Base-by-base conservation (phyloP, 495 filamentous ascomycete species). In the Neurospora tetraspora region DNA sequence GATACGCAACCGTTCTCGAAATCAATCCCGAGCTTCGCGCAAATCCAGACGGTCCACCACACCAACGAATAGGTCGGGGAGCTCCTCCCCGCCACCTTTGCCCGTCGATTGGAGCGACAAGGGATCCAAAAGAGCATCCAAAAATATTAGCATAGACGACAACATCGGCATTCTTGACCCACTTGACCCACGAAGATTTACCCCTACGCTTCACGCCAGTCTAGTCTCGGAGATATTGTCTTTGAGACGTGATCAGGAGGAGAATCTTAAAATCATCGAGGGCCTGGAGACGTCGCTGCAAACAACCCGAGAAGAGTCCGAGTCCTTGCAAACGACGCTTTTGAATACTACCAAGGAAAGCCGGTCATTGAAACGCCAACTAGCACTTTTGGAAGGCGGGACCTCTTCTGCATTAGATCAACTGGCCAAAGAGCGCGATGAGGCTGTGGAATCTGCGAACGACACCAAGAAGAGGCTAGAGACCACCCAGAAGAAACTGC, bases 201-300 rank as follows among this genome's bases (percentile, higher is more conserved):
- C 96, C 6, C 96, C 96, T 5, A 98, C 94, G 2, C 86, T 98
- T 23, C 96, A 98, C 82, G 96, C 96, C 16, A 97, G 92, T 65
- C 86, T 99, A 9, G 94, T 99, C 7, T 93, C 95, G 0, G 95
- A 99, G 80, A 99, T 99, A 73, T 87, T 98, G 34, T 88, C 89
- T 2, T 81, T 99, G 61, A 89, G 94, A 5, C 86, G 96, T 61
- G 96, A 98, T 72, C 87, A 97, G 70, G 96, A 98, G 78, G 91
- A 89, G 53, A 98, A 96, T 80, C 85, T 90, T 23, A 92, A 90
- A 74, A 85, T 92, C 39, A 94, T 99, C 53, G 93, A 97, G 79
- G 86, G 86, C 39, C 83, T 99, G 39, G 96, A 99, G 83, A 83
- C 86, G 9, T 91, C 85, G 27, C 82, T 98, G 70, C 89, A 94